Evolutionary conservation across 768 basidiomycete genomes (phyloP), one percentile per base, ranked within the genome.

Genomic region (Cystoderma amianthinum): DNA sequence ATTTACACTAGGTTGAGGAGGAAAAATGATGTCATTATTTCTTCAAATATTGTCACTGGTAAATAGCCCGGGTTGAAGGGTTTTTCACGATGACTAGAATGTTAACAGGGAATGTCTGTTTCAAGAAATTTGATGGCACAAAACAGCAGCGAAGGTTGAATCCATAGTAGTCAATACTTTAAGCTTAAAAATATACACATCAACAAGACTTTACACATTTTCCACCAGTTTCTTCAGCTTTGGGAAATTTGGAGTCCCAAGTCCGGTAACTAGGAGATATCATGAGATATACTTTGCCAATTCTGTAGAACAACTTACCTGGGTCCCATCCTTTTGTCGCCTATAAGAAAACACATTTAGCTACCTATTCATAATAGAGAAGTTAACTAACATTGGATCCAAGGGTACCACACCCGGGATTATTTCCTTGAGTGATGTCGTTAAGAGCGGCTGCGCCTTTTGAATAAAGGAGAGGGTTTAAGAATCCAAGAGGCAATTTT

Each of bases 291-390:
- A 21, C 37, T 32, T 22, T 41, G 17, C 16, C 12, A 39, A 44
- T n/a, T 39, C 28, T 24, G 22, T 19, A 17, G 18, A 32, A n/a
- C n/a, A 10, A 58, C 65, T 54, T 47, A 76, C 77, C 67, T 23
- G 78, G 71, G 61, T 80, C 78, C 78, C 79, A 81, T 35, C 79
- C 79, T 39, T 38, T 40, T n/a, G 72, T 69, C 3, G 73, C 67
- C 72, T 73, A 39, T 11, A 37, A 38, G 15, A 34, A 15, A 34
- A 38, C 32, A 34, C 12, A 9, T 21, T 44, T n/a, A 43, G 30
- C 39, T 36, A 32, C 37, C 30, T n/a, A n/a, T 34, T 34, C 7
- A n/a, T 28, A 32, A 36, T 38, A 22, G 39, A 13, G 20, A 30
- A 28, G 25, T 36, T 22, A 33, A 64, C 76, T 56, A 42, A 80